Evolutionary conservation across 75 land plant genomes (phyloP).

Genomic region (Cryptomeria japonica): DNA sequence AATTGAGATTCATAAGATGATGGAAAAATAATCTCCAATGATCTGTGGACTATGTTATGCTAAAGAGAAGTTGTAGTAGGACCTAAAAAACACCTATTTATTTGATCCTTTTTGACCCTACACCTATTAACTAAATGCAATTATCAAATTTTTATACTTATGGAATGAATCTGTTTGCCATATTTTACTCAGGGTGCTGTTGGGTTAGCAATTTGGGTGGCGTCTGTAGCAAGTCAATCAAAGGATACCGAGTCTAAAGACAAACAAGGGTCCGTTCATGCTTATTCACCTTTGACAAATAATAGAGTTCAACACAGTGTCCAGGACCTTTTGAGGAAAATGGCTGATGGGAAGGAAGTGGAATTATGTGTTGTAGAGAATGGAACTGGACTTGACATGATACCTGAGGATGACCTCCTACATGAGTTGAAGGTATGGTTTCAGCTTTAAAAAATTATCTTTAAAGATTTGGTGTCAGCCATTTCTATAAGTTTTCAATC

Average conservation of each 20-base stretch:
- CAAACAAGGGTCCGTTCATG: constrained; percentile 23
- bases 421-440: constrained; percentile 71
- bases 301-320: constrained; percentile 31
- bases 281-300: constrained; percentile 42
- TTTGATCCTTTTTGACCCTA: background rate
- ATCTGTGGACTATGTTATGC: background rate
- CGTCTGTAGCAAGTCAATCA: constrained; percentile 80
- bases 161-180: background rate
- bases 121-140: background rate
- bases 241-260: constrained; percentile 43
- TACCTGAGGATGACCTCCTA: constrained; percentile 62
- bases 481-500: background rate
- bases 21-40: background rate
- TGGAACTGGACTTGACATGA: constrained; percentile 27
- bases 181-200: constrained; percentile 81
- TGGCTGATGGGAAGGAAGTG: constrained; percentile 34
- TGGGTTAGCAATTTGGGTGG: constrained; percentile 99
- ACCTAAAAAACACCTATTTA: background rate
- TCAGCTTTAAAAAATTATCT: background rate
- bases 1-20: background rate
- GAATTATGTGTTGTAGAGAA: constrained; percentile 70
- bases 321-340: constrained; percentile 28
- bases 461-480: background rate
- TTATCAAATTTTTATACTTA: background rate
- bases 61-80: background rate